These are phyloP conservation scores for Coleophoma cylindrospora DNA, from an alignment of 2,329 filamentous ascomycete genomes.

Conservation along the genomic window DNA sequence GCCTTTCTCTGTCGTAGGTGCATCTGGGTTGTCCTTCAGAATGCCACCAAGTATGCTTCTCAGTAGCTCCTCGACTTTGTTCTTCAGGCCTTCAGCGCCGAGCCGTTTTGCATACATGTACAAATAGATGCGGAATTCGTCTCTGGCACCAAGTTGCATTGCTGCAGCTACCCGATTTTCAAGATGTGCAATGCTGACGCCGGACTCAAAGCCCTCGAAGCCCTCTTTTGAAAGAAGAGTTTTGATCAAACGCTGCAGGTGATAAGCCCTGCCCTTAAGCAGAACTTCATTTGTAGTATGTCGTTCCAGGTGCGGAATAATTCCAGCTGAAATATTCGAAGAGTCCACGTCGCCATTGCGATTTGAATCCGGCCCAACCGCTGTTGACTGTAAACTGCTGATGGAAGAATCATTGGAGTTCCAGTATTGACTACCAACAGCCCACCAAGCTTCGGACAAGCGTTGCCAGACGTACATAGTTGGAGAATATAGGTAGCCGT, in stretches of 20 bases:
- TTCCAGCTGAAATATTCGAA: conserved; percentile 74
- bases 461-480: conserved; percentile 90
- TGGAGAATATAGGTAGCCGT: conserved; percentile 86
- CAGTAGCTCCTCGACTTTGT: conserved; percentile 90
- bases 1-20: conserved; percentile 32
- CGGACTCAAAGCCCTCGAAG: conserved; percentile 86
- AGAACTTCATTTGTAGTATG: conserved; percentile 93
- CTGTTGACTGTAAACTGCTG: conserved; percentile 70
- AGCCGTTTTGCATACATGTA: conserved; percentile 97
- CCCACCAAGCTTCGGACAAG: conserved; percentile 97
- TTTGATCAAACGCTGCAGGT: conserved; percentile 88
- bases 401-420: conserved; percentile 93
- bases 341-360: conserved; percentile 40
- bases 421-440: conserved; percentile 97
- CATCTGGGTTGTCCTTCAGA: conserved; percentile 49
- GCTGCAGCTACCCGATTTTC: conserved; percentile 93
- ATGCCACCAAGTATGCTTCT: conserved; percentile 74
- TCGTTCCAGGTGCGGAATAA: conserved; percentile 88
- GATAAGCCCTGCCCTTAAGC: conserved; percentile 86
- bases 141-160: conserved; percentile 74
- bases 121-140: conserved; percentile 93
- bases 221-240: conserved; percentile 81
- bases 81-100: conserved; percentile 79
- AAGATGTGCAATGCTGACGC: conserved; percentile 87
- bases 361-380: conserved; percentile 52